These are phyloP conservation scores for Hyparrhenia diplandra DNA, from an alignment of 176 grass and related monocot species.

Conservation along the genomic window DNA sequence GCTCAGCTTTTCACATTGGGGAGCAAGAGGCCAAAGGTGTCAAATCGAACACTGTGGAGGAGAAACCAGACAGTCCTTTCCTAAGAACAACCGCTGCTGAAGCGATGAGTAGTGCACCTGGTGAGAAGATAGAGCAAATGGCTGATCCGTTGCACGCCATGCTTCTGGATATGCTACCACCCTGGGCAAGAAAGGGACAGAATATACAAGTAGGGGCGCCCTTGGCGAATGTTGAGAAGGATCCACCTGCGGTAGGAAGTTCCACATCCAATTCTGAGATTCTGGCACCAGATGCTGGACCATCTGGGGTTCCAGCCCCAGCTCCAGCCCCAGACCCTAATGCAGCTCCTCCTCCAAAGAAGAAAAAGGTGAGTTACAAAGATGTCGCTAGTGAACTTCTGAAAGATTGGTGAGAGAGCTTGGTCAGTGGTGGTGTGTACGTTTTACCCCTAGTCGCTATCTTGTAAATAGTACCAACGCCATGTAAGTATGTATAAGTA, in stretches of 20 bases:
- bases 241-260: background rate
- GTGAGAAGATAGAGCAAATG: conserved; percentile 76
- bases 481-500: background rate
- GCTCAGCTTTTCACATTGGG: conserved; percentile 35
- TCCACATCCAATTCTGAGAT: background rate
- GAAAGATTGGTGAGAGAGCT: conserved; percentile 69
- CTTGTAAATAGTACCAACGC: conserved; percentile 19
- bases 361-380: conserved; percentile 95
- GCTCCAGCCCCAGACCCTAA: conserved; percentile 17
- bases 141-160: conserved; percentile 85
- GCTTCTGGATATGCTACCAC: conserved; percentile 80
- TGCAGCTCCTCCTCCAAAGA: conserved; percentile 29
- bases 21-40: conserved; percentile 24
- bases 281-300: background rate
- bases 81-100: conserved; percentile 28
- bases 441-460: background rate
- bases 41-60: background rate
- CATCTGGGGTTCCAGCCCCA: background rate
- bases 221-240: background rate
- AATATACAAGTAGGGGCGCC: background rate
- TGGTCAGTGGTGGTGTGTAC: too few species aligned
- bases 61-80: conserved; percentile 16
- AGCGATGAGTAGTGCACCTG: background rate
- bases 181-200: conserved; percentile 45
- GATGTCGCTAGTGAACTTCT: conserved; percentile 70